Percentiles rank a stretch among this genome's conserved stretches.
phyloP scores from a whole-genome alignment of 164 flowering plant species.

The Chimonanthus praecox region DNA sequence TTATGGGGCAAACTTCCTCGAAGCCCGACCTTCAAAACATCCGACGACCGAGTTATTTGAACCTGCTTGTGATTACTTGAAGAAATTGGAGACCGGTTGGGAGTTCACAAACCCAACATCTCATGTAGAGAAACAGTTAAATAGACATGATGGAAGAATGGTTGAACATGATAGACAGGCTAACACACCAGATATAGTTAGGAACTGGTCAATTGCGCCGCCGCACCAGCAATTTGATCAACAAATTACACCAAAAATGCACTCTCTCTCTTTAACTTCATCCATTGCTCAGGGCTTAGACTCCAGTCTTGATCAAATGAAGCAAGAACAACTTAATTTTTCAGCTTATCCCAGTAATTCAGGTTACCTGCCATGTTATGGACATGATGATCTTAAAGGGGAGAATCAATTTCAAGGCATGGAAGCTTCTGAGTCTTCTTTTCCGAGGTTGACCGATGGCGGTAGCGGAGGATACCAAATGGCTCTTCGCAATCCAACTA shows the following conservation, averaged over 20 bases:
- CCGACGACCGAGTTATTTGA: slow-evolving; percentile 34
- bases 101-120: slow-evolving; percentile 30
- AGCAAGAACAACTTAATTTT: slow-evolving; percentile 12
- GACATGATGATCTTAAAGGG: slow-evolving; percentile 22
- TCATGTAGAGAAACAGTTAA: slow-evolving; percentile 22
- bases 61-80: slow-evolving; percentile 47
- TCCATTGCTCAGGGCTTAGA: slow-evolving; percentile 16
- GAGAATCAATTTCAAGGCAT: slow-evolving; percentile 8
- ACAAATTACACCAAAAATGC: slow-evolving; percentile 19
- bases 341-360: slow-evolving; percentile 11
- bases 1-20: slow-evolving; percentile 37
- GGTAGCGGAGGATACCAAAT: slow-evolving; percentile 20
- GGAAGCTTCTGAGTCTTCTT: slow-evolving; percentile 16
- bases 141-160: slow-evolving; percentile 17
- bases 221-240: slow-evolving; percentile 31
- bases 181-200: slow-evolving; percentile 36
- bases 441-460: slow-evolving; percentile 13
- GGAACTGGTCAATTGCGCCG: slow-evolving; percentile 59
- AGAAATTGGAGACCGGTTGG: slow-evolving; percentile 44
- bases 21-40: slow-evolving; percentile 36
- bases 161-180: slow-evolving; percentile 25
- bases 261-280: slow-evolving; percentile 21
- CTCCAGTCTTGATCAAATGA: slow-evolving; percentile 13
- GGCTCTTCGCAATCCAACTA: slow-evolving; percentile 14
- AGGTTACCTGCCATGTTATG: slow-evolving; percentile 24